These are phyloP conservation scores for Hemisphaericaspora nanyangensis DNA, from an alignment of 805 yeast genomes.

Conservation along the genomic window DNA sequence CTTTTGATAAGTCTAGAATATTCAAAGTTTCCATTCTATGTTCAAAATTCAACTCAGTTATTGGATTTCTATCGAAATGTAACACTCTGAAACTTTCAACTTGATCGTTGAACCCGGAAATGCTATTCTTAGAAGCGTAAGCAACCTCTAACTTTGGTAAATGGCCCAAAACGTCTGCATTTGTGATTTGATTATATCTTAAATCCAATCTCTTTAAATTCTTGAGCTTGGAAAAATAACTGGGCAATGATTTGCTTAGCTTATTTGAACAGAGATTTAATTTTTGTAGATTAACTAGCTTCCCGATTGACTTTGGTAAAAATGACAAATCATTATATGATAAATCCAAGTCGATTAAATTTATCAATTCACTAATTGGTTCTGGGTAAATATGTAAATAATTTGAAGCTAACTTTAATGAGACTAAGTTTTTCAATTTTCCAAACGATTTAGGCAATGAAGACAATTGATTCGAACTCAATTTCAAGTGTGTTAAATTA, in stretches of 20 bases:
- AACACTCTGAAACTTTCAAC: conserved; percentile 63
- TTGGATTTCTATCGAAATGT: conserved; percentile 78
- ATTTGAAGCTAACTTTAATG: conserved; percentile 79
- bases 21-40: conserved; percentile 59
- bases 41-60: conserved; percentile 59
- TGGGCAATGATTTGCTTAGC: conserved; percentile 50
- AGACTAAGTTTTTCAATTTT: conserved; percentile 48
- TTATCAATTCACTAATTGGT: conserved; percentile 55
- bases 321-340: conserved; percentile 70
- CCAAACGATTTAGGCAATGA: conserved; percentile 60
- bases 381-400: conserved; percentile 59
- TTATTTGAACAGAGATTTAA: conserved; percentile 74
- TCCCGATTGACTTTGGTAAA: conserved; percentile 60
- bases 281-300: conserved; percentile 57
- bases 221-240: conserved; percentile 47
- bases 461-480: conserved; percentile 73
- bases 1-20: conserved; percentile 72
- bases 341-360: conserved; percentile 65
- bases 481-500: conserved; percentile 54
- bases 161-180: conserved; percentile 52
- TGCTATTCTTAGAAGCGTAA: conserved; percentile 69
- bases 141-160: conserved; percentile 67
- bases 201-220: conserved; percentile 71
- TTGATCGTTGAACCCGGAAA: conserved; percentile 59
- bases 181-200: conserved; percentile 60